Evolutionary conservation across 805 yeast genomes (phyloP).

Genomic region (Candida ovalis): DNA sequence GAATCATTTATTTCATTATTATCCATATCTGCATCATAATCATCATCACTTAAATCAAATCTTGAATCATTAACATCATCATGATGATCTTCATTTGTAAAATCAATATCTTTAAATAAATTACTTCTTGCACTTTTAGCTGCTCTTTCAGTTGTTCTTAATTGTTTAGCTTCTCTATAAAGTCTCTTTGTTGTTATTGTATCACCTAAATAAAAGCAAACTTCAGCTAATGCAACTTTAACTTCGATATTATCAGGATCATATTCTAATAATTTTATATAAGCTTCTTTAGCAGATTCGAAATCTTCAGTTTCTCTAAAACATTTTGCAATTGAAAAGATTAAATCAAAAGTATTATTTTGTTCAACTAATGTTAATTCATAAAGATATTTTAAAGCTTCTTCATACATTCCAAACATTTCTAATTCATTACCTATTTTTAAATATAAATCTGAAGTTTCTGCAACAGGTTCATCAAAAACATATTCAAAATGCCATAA

Average conservation of each 20-base stretch:
- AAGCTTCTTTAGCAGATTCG: slow-evolving; percentile 58
- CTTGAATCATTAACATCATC: no score
- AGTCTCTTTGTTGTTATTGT: slow-evolving; percentile 52
- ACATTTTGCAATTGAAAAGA: slow-evolving; percentile 69
- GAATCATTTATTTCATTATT: no score
- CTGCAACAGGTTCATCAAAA: slow-evolving; percentile 48
- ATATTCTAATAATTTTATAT: slow-evolving; percentile 46
- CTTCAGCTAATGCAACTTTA: slow-evolving; percentile 77
- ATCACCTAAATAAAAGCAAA: slow-evolving; percentile 63
- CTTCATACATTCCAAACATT: slow-evolving; percentile 63
- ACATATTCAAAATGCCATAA: slow-evolving; percentile 61
- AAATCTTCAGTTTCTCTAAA: slow-evolving; percentile 69
- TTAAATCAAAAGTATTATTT: slow-evolving; percentile 47
- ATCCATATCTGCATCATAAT: slow-evolving; percentile 22
- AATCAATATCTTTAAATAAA: slow-evolving; percentile 18
- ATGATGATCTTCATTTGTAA: slow-evolving; percentile 12
- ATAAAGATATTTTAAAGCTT: slow-evolving; percentile 65
- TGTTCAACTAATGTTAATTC: slow-evolving; percentile 56
- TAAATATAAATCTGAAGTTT: slow-evolving; percentile 65
- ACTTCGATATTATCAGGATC: slow-evolving; percentile 69
- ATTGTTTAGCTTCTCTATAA: slow-evolving; percentile 50
- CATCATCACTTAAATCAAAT: slow-evolving; percentile 17
- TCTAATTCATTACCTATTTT: slow-evolving; percentile 77
- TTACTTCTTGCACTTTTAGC: slow-evolving; percentile 25
- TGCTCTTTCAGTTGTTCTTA: slow-evolving; percentile 30